Conservation (phyloP, 106 monocot genomes). For the Ottelia alismoides region DNA sequence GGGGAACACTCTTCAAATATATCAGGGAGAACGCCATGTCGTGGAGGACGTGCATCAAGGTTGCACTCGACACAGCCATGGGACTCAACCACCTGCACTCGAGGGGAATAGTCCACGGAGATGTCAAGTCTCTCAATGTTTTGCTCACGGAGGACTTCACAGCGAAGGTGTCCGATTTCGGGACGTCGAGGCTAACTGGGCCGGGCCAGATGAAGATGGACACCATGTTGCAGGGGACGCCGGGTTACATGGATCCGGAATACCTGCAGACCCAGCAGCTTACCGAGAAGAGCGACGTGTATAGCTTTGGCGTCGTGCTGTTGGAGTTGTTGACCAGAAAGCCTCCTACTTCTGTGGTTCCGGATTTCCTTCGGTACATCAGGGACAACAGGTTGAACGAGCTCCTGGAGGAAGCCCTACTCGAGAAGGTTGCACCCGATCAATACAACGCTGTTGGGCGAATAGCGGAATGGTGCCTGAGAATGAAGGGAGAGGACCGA, state of each 20-base stretch:
- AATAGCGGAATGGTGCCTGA: neutral
- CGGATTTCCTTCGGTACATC: neutral
- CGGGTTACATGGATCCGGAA: neutral
- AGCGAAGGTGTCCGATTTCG: neutral
- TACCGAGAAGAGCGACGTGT: neutral
- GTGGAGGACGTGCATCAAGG: neutral
- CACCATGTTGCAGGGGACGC: neutral
- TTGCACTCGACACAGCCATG: neutral
- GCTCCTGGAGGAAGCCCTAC: neutral
- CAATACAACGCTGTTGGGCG: neutral
- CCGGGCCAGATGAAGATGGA: neutral
- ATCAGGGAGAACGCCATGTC: neutral
- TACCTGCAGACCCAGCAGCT: neutral
- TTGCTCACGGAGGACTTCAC: neutral
- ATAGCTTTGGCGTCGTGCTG: neutral
- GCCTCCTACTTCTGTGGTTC: too few species aligned
- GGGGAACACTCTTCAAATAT: neutral
- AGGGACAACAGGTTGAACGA: neutral
- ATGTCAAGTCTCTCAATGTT: neutral
- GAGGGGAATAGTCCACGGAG: neutral
- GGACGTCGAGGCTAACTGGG: neutral
- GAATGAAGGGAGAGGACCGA: neutral
- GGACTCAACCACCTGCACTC: neutral
- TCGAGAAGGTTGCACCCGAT: neutral
- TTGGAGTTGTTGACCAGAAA: neutral